phyloP scores from a whole-genome alignment of 768 basidiomycete species.

The Rubroboletus pulcherrimus region DNA sequence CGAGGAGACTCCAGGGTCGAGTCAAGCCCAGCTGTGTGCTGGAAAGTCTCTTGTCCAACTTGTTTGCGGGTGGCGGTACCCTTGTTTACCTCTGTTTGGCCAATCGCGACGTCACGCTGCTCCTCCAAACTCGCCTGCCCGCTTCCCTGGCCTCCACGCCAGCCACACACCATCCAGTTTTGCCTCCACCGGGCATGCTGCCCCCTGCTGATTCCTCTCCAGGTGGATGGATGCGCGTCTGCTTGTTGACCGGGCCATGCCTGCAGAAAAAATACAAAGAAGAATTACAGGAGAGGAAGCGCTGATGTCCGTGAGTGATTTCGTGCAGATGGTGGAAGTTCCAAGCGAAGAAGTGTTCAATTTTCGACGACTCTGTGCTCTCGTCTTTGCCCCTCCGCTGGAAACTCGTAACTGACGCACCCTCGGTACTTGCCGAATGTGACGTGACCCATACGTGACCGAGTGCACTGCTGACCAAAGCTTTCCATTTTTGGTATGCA shows the following conservation, averaged over 20 bases:
- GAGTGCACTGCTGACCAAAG: slow-evolving; percentile 14
- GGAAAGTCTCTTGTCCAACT: slow-evolving; percentile 17
- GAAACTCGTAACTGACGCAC: slow-evolving; percentile 22
- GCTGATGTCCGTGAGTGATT: slow-evolving; percentile 6
- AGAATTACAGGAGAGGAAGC: slow-evolving; percentile 1
- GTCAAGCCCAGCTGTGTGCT: slow-evolving; percentile 14
- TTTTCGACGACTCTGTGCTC: slow-evolving; percentile 22
- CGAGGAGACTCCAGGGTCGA: slow-evolving; percentile 21
- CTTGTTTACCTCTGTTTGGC: slow-evolving; percentile 29
- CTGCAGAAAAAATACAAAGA: slow-evolving; percentile 3
- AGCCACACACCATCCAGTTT: slow-evolving; percentile 8
- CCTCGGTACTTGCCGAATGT: slow-evolving; percentile 26
- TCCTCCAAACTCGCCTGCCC: slow-evolving; percentile 27
- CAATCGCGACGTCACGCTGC: slow-evolving; percentile 11
- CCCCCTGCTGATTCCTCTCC: not conserved
- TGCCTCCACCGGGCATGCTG: not conserved
- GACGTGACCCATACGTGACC: slow-evolving; percentile 23
- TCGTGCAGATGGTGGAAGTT: slow-evolving; percentile 30
- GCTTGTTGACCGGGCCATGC: not conserved
- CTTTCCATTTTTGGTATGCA: slow-evolving; percentile 19
- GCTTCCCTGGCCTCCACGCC: slow-evolving; percentile 20
- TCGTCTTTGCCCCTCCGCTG: slow-evolving; percentile 18
- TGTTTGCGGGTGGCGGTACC: slow-evolving; percentile 32
- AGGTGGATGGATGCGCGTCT: not conserved
- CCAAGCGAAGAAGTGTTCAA: slow-evolving; percentile 30